phyloP scores from a whole-genome alignment of 169 alveolate genomes.

The Cryptosporidium canis region DNA sequence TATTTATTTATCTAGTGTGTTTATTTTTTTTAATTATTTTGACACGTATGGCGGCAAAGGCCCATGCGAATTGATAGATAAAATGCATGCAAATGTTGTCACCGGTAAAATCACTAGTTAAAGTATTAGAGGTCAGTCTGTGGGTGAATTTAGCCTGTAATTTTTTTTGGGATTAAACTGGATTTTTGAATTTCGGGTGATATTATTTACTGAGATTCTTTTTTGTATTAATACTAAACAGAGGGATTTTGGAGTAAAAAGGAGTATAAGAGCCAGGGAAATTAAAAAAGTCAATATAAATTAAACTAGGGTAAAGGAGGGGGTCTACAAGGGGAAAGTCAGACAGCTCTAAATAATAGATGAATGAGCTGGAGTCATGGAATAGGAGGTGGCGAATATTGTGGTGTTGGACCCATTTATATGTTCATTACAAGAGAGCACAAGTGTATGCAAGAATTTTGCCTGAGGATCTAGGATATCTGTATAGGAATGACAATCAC shows the following conservation, averaged over 20 bases:
- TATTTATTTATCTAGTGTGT: background rate
- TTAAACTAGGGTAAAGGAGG: background rate
- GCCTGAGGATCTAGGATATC: slow-evolving; percentile 81
- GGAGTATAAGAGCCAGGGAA: background rate
- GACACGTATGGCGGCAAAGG: slow-evolving; percentile 31
- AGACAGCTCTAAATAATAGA: slow-evolving; percentile 14
- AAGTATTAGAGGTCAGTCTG: background rate
- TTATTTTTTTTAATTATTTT: background rate
- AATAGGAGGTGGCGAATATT: slow-evolving; percentile 75
- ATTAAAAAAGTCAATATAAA: background rate
- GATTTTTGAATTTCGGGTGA: background rate
- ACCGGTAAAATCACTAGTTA: slow-evolving; percentile 6
- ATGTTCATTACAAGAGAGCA: slow-evolving; percentile 84
- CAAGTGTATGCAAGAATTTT: slow-evolving; percentile 81
- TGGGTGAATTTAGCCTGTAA: background rate
- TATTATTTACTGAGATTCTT: background rate
- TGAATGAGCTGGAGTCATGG: slow-evolving; percentile 59
- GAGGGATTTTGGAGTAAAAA: background rate
- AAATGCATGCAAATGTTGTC: slow-evolving; percentile 12
- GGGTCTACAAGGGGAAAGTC: background rate
- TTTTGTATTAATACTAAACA: background rate
- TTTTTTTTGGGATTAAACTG: too few relatives aligned
- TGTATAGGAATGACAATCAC: slow-evolving; percentile 89
- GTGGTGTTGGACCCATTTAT: slow-evolving; percentile 86
- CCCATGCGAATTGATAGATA: slow-evolving; percentile 7